Evolutionary conservation across 805 yeast species (phyloP).

Genomic region (Kuraishia hungarica): DNA sequence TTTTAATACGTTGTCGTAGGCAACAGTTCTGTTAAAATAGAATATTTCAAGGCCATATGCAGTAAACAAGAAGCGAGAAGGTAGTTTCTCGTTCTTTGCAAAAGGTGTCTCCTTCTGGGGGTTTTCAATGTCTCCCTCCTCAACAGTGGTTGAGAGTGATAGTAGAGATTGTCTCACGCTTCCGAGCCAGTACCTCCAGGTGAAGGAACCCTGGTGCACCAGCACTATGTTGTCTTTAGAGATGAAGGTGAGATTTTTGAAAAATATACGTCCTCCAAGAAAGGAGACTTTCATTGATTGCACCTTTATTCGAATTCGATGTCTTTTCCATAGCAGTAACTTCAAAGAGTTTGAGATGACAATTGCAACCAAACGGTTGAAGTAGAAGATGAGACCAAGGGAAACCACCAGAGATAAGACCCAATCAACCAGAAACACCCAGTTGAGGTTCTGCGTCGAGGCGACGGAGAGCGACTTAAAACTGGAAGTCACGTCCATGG

Average conservation of each 20-base stretch:
- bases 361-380: slow-evolving; percentile 64
- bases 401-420: slow-evolving; percentile 54
- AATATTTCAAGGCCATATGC: slow-evolving; percentile 79
- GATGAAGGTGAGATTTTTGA: slow-evolving; percentile 65
- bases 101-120: slow-evolving; percentile 8
- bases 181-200: slow-evolving; percentile 89
- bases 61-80: slow-evolving; percentile 47
- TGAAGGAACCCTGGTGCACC: slow-evolving; percentile 60
- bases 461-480: slow-evolving; percentile 1
- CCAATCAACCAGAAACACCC: slow-evolving; percentile 88
- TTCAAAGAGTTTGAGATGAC: slow-evolving; percentile 42
- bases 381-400: slow-evolving; percentile 62
- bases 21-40: slow-evolving; percentile 68
- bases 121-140: slow-evolving; percentile 12
- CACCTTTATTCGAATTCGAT: slow-evolving; percentile 48
- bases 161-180: slow-evolving; percentile 31
- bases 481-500: slow-evolving; percentile 1
- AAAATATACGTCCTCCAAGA: slow-evolving; percentile 74
- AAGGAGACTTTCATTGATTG: slow-evolving; percentile 73
- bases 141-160: slow-evolving; percentile 7
- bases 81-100: slow-evolving; percentile 36
- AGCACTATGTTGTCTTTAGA: slow-evolving; percentile 70
- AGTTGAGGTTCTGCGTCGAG: slow-evolving; percentile 19
- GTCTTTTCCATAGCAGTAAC: slow-evolving; percentile 55
- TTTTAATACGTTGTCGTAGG: slow-evolving; percentile 60